phyloP scores from a whole-genome alignment of 306 rosid species.

The Cyclanthera cordifolia region DNA sequence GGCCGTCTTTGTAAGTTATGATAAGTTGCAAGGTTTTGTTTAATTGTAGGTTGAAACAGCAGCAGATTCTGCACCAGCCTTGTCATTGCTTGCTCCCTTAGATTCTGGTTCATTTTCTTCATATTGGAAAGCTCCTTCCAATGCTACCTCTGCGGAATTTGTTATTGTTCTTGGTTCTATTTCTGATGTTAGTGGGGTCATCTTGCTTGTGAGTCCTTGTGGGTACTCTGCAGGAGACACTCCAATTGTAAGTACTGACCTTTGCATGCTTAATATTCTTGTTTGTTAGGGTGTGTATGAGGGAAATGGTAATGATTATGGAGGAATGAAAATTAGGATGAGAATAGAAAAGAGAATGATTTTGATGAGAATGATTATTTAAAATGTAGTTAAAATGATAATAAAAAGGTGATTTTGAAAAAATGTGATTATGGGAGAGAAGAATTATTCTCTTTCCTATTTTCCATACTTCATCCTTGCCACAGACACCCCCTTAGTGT shows the following conservation, averaged over 20 bases:
- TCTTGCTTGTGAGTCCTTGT: conserved; percentile 74
- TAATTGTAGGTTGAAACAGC: conserved; percentile 74
- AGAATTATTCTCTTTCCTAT: too few relatives aligned
- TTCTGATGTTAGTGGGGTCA: conserved; percentile 88
- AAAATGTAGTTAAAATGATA: too few relatives aligned
- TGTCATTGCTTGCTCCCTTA: conserved; percentile 82
- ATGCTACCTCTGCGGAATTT: conserved; percentile 56
- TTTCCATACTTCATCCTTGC: too few relatives aligned
- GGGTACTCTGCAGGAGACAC: conserved; percentile 82
- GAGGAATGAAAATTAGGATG: too few relatives aligned
- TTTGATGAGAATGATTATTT: too few relatives aligned
- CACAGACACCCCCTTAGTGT: too few relatives aligned
- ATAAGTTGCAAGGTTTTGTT: conserved; percentile 15
- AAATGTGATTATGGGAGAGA: too few relatives aligned
- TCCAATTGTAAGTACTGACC: conserved; percentile 55
- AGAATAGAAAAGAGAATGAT: too few relatives aligned
- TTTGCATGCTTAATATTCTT: conserved; percentile 12
- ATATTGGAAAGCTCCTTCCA: conserved; percentile 92
- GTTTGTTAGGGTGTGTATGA: conserved; percentile 10
- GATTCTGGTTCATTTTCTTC: conserved; percentile 44
- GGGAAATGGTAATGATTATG: too few relatives aligned
- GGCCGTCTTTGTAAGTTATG: not conserved
- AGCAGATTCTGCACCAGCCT: conserved; percentile 59
- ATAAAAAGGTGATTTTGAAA: too few relatives aligned
- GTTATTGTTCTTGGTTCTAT: conserved; percentile 57